These are phyloP conservation scores for Diaporthe destruens DNA, from an alignment of 2,329 filamentous ascomycete genomes.

Conservation along the genomic window DNA sequence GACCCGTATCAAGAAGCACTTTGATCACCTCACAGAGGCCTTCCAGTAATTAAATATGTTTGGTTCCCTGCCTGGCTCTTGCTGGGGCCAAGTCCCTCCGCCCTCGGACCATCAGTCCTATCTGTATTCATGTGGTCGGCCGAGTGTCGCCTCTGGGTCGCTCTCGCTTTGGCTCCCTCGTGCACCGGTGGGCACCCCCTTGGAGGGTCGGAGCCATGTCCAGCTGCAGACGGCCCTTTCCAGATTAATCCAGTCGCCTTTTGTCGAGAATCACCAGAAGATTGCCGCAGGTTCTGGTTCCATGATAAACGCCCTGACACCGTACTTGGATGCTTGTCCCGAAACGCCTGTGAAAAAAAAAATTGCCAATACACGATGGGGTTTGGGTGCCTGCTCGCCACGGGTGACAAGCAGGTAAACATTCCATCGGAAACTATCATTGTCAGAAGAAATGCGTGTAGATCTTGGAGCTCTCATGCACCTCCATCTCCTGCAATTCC, in stretches of 20 bases:
- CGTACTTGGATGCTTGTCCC: constrained; percentile 46
- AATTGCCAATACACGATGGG: constrained; percentile 64
- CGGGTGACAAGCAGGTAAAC: constrained; percentile 33
- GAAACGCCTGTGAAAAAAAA: constrained; percentile 55
- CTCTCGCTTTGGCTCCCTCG: constrained; percentile 24
- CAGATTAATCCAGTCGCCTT: constrained; percentile 38
- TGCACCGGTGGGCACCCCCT: constrained; percentile 17
- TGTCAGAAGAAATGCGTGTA: constrained; percentile 99
- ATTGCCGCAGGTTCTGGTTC: constrained; percentile 37
- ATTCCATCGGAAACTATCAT: constrained; percentile 47
- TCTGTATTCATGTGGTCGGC: neutral
- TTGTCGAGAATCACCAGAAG: constrained; percentile 21
- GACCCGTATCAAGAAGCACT: constrained; percentile 46
- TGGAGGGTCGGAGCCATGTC: neutral
- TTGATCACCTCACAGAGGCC: constrained; percentile 41
- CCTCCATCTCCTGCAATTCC: constrained; percentile 92
- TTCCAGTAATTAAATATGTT: constrained; percentile 44
- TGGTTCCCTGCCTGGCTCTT: constrained; percentile 26
- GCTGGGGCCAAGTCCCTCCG: constrained; percentile 27
- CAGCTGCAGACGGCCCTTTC: constrained; percentile 25
- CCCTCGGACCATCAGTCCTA: constrained; percentile 12
- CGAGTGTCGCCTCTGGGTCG: neutral
- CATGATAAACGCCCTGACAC: constrained; percentile 47
- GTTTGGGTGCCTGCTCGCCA: constrained; percentile 38
- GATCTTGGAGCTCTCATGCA: constrained; percentile 98